Conservation (phyloP, 2,329 filamentous ascomycete genomes). For the Botryotinia convoluta region DNA sequence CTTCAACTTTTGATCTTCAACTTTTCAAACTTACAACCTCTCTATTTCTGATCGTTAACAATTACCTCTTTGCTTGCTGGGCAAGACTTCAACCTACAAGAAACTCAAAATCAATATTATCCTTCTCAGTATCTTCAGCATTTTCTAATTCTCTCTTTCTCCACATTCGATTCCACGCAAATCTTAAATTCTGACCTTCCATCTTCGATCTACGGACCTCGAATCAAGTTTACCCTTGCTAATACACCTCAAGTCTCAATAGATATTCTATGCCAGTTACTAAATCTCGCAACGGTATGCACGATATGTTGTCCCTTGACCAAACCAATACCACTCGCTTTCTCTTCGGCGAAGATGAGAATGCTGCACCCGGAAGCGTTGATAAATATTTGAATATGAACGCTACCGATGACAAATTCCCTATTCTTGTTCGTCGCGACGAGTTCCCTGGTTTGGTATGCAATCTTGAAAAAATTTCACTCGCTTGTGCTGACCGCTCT, state of each 20-base stretch:
- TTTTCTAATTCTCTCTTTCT: conserved; percentile 6
- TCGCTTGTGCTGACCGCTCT: conserved; percentile 41
- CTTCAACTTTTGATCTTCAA: conserved; percentile 10
- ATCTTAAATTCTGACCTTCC: conserved; percentile 1
- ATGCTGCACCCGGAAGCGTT: conserved; percentile 50
- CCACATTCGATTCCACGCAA: background rate
- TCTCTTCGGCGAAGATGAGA: conserved; percentile 78
- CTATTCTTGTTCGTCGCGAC: conserved; percentile 72
- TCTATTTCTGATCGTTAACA: conserved; percentile 12
- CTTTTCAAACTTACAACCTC: conserved; percentile 6
- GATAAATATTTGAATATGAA: conserved; percentile 69
- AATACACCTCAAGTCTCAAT: conserved; percentile 61
- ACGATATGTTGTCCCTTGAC: conserved; percentile 65
- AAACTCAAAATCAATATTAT: conserved; percentile 1
- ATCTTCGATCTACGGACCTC: conserved; percentile 5
- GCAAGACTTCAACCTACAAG: conserved; percentile 1
- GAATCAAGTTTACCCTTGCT: conserved; percentile 23
- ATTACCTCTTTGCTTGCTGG: conserved; percentile 13
- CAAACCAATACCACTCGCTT: conserved; percentile 84
- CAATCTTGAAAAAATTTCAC: conserved; percentile 20
- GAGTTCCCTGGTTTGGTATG: conserved; percentile 38
- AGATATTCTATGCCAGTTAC: conserved; percentile 93
- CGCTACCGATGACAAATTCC: conserved; percentile 79
- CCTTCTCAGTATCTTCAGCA: conserved; percentile 14
- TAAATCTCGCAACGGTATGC: conserved; percentile 62